Conservation (phyloP, 2,329 filamentous ascomycete genomes). For the Trichoderma sp. region DNA sequence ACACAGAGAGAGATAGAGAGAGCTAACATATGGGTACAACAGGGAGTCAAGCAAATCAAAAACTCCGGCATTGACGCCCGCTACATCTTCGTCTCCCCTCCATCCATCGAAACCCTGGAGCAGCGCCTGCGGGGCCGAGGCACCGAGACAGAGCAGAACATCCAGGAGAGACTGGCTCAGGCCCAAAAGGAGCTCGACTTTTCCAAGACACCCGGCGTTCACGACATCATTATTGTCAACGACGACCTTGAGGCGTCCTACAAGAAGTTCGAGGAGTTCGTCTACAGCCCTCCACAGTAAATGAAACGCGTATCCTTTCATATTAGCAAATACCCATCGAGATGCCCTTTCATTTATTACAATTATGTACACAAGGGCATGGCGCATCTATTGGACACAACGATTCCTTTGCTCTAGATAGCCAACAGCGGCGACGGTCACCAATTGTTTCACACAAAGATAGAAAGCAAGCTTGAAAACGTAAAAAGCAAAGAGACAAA, state of each 20-base stretch:
- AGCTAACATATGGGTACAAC: background rate
- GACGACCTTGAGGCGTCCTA: slow-evolving; percentile 53
- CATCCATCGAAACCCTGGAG: slow-evolving; percentile 73
- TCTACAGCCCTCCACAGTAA: slow-evolving; percentile 39
- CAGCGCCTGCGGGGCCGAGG: slow-evolving; percentile 70
- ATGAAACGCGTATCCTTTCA: background rate
- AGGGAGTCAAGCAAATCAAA: slow-evolving; percentile 90
- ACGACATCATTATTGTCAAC: slow-evolving; percentile 44
- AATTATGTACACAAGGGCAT: background rate
- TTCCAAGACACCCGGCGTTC: slow-evolving; percentile 62
- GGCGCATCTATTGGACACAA: background rate
- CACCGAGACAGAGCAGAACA: slow-evolving; percentile 74
- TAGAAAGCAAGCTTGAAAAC: background rate
- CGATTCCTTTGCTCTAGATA: background rate
- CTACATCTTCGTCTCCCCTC: slow-evolving; percentile 84
- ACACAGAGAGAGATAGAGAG: background rate
- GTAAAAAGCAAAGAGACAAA: background rate
- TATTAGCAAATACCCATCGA: background rate
- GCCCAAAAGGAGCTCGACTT: slow-evolving; percentile 75
- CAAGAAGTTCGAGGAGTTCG: slow-evolving; percentile 53
- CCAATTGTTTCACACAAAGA: background rate
- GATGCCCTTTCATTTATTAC: background rate
- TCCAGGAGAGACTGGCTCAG: slow-evolving; percentile 69
- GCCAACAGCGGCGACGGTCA: background rate
- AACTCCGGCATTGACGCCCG: slow-evolving; percentile 71